Conservation (phyloP, 2,329 filamentous ascomycete genomes). For the Pseudogymnoascus sp. region DNA sequence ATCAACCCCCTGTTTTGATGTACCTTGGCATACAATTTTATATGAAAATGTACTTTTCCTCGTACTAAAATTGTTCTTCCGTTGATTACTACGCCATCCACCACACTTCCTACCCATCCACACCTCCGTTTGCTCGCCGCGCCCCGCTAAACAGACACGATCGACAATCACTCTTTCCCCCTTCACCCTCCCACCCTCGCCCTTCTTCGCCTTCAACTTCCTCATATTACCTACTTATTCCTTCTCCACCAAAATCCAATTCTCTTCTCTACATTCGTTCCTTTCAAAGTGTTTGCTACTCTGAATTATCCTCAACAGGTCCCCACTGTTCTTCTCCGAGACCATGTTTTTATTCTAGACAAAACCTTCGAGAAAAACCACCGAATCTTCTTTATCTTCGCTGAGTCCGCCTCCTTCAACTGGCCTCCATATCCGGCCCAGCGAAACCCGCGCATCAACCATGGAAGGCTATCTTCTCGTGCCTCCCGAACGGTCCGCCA, state of each 20-base stretch:
- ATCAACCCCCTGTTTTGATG: neutral
- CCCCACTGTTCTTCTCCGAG: neutral
- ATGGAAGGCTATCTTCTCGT: conserved; percentile 45
- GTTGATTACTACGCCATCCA: neutral
- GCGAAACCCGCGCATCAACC: neutral
- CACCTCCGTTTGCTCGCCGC: conserved; percentile 1
- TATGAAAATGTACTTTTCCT: neutral
- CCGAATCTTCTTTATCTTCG: conserved; percentile 6
- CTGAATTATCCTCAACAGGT: neutral
- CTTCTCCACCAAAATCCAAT: neutral
- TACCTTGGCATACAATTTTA: neutral
- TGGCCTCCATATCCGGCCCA: neutral
- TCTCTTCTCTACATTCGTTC: neutral
- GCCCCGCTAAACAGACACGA: conserved; percentile 7
- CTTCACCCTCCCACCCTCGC: conserved; percentile 3
- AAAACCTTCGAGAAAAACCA: neutral
- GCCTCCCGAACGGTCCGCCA: conserved; percentile 44
- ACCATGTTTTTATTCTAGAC: conserved; percentile 3
- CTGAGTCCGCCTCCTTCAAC: neutral
- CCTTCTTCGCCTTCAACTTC: conserved; percentile 3
- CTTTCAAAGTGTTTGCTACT: neutral
- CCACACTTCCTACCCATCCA: neutral
- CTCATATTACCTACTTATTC: neutral
- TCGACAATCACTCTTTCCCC: conserved; percentile 3
- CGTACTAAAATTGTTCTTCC: conserved; percentile 2